A percentile compares a stretch with the other conserved stretches of the same genome.
These are phyloP conservation scores for Oldenlandia corymbosa DNA, from an alignment of 257 asterid species.

Conservation along the genomic window DNA sequence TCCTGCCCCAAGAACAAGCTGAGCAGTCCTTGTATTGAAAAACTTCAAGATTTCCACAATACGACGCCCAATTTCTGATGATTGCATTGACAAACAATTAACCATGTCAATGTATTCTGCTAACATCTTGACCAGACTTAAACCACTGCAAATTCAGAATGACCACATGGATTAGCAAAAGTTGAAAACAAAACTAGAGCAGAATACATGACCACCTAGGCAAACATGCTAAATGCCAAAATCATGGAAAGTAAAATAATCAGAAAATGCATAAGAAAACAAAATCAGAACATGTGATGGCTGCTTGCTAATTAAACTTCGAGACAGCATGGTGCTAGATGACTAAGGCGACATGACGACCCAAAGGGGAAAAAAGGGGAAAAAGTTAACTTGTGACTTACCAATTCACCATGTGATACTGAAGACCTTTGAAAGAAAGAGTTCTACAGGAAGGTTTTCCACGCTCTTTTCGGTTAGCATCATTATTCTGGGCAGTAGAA, in stretches of 20 bases:
- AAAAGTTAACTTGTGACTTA: conserved; percentile 24
- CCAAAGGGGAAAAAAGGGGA: background rate
- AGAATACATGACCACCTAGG: background rate
- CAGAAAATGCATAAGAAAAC: background rate
- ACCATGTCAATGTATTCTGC: conserved; percentile 86
- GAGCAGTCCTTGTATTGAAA: conserved; percentile 92
- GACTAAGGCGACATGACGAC: background rate
- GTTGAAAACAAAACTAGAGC: background rate
- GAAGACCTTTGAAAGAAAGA: conserved; percentile 71
- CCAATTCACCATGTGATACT: conserved; percentile 99
- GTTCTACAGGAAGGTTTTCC: conserved; percentile 60
- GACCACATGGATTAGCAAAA: background rate
- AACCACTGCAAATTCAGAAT: conserved; percentile 58
- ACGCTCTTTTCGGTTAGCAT: conserved; percentile 51
- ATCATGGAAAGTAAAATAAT: background rate
- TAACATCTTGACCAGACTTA: conserved; percentile 92
- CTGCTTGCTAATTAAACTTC: background rate
- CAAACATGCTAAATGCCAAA: background rate
- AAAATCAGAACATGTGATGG: background rate
- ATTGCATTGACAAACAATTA: conserved; percentile 60
- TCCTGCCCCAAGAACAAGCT: conserved; percentile 98
- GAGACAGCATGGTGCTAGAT: background rate
- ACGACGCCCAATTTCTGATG: conserved; percentile 92
- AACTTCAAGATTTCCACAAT: conserved; percentile 87
- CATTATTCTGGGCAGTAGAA: conserved; percentile 50